Evolutionary conservation across 192 early-diverging fungal genomes (phyloP).

Genomic region (Coemansia sp.): DNA sequence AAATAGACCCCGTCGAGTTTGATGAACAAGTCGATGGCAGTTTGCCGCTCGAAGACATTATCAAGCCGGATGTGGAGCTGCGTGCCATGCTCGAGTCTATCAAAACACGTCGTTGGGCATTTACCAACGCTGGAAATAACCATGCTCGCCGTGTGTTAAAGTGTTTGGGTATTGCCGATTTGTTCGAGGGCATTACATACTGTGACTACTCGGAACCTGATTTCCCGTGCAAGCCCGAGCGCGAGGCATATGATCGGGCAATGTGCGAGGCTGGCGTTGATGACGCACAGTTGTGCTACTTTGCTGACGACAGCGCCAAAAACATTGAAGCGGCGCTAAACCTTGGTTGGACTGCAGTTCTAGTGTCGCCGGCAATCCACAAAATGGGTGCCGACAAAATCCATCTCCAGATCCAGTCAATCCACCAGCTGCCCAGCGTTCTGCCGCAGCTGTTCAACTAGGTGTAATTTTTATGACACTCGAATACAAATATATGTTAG

Average conservation of each 20-base stretch:
- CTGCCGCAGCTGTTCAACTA: slow-evolving; percentile 59
- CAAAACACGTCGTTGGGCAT: slow-evolving; percentile 67
- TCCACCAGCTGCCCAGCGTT: slow-evolving; percentile 62
- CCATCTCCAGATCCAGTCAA: slow-evolving; percentile 58
- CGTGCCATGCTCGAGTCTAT: slow-evolving; percentile 60
- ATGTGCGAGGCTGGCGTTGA: slow-evolving; percentile 67
- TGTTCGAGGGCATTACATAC: slow-evolving; percentile 75
- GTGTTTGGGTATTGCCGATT: slow-evolving; percentile 62
- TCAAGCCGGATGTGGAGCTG: slow-evolving; percentile 61
- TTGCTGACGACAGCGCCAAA: slow-evolving; percentile 71
- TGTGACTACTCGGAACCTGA: slow-evolving; percentile 68
- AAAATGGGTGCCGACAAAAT: slow-evolving; percentile 25
- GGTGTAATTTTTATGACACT: background rate
- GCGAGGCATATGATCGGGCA: slow-evolving; percentile 56
- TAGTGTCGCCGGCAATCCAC: slow-evolving; percentile 38
- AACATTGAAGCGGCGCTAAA: slow-evolving; percentile 64
- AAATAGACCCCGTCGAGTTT: slow-evolving; percentile 66
- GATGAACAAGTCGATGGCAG: slow-evolving; percentile 65
- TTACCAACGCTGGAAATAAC: slow-evolving; percentile 73
- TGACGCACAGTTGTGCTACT: slow-evolving; percentile 61
- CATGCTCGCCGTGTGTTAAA: slow-evolving; percentile 70
- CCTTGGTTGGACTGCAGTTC: slow-evolving; percentile 55
- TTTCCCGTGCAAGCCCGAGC: slow-evolving; percentile 74
- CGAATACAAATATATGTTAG: slow-evolving; percentile 13
- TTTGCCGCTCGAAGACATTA: slow-evolving; percentile 63